Conservation (phyloP, 306 rosid species). For the Dalbergia oliveri region DNA sequence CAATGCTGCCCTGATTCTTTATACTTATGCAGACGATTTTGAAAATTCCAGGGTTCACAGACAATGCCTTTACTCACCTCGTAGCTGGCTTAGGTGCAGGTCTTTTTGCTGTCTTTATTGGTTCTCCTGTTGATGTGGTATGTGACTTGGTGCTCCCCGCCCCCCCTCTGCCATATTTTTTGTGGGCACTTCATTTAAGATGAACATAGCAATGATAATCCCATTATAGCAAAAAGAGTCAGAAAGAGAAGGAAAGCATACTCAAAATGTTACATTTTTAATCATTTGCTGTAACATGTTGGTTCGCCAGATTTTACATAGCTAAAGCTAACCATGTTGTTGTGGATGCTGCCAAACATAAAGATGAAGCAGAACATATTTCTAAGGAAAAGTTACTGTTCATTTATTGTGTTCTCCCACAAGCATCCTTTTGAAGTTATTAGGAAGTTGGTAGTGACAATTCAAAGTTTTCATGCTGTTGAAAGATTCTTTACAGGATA, state of each 20-base stretch:
- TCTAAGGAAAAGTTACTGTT: background rate
- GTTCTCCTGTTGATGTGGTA: slow-evolving; percentile 99
- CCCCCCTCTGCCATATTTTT: background rate
- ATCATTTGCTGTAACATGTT: slow-evolving; percentile 23
- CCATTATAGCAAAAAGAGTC: slow-evolving; percentile 32
- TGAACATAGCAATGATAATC: slow-evolving; percentile 15
- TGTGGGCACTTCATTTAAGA: slow-evolving; percentile 1
- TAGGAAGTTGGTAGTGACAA: slow-evolving; percentile 16
- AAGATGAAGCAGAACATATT: background rate
- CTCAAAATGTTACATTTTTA: slow-evolving; percentile 7
- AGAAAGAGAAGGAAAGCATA: background rate
- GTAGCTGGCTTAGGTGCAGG: slow-evolving; percentile 99
- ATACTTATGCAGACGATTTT: slow-evolving; percentile 98
- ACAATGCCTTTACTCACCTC: slow-evolving; percentile 85
- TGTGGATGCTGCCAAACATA: slow-evolving; percentile 16
- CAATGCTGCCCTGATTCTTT: slow-evolving; percentile 73
- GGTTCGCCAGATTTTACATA: background rate
- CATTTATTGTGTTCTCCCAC: slow-evolving; percentile 12
- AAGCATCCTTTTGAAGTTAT: slow-evolving; percentile 25
- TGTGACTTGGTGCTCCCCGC: slow-evolving; percentile 34
- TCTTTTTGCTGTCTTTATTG: slow-evolving; percentile 90
- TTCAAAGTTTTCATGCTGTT: slow-evolving; percentile 15
- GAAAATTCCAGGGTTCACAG: slow-evolving; percentile 98
- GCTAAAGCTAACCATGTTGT: slow-evolving; percentile 29
- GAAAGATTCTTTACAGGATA: slow-evolving; percentile 33